These are phyloP conservation scores for Vigna mungo DNA, from an alignment of 306 rosid genomes.

Conservation along the genomic window DNA sequence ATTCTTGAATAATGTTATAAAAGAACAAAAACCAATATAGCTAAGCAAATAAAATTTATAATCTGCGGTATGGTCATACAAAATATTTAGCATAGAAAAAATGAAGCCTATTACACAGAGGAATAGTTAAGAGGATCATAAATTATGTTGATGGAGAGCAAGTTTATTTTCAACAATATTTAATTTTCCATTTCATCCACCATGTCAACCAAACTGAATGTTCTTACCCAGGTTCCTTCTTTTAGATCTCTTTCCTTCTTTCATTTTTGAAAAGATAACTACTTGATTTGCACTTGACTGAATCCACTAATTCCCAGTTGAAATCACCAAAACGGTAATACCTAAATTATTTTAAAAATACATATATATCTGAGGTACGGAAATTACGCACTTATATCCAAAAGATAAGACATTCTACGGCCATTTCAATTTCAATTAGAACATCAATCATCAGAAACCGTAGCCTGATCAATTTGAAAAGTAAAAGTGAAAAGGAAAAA, in stretches of 20 bases:
- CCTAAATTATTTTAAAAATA: background rate
- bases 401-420: conserved; percentile 6
- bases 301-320: conserved; percentile 24
- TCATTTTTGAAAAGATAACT: background rate
- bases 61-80: background rate
- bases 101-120: no score
- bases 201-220: background rate
- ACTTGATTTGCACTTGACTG: conserved; percentile 1
- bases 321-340: conserved; percentile 26
- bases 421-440: conserved; percentile 1
- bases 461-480: background rate
- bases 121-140: background rate
- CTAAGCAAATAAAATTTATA: background rate
- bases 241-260: background rate
- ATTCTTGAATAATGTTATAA: background rate
- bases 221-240: conserved; percentile 20
- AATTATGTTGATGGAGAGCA: background rate
- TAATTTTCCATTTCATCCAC: conserved; percentile 15
- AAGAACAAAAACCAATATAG: background rate
- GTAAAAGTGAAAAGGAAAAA: background rate
- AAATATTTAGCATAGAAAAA: background rate
- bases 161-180: background rate
- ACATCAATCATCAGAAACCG: conserved; percentile 3
- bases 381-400: background rate
- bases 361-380: background rate